Conservation (phyloP, 225 moss, liverwort and hornwort species). For the Pleurozium schreberi region DNA sequence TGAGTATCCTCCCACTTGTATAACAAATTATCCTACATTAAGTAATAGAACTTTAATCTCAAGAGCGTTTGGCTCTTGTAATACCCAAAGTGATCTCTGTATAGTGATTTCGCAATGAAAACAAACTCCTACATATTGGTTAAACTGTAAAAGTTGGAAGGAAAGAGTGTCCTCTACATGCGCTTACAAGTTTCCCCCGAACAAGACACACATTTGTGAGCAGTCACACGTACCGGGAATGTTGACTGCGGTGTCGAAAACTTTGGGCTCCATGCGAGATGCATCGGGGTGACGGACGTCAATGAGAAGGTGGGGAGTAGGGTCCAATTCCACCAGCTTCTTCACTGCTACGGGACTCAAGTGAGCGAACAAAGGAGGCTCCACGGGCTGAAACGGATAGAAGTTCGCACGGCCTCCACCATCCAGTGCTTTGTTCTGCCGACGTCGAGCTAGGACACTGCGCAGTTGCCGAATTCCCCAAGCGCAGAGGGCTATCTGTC, state of each 20-base stretch:
- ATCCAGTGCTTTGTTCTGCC: slow-evolving; percentile 25
- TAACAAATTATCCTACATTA: background rate
- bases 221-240: slow-evolving; percentile 38
- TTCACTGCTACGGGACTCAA: slow-evolving; percentile 60
- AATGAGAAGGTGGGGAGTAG: slow-evolving; percentile 53
- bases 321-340: slow-evolving; percentile 66
- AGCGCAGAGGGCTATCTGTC: slow-evolving; percentile 72
- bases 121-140: background rate
- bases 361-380: slow-evolving; percentile 51
- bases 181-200: background rate
- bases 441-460: slow-evolving; percentile 56
- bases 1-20: background rate
- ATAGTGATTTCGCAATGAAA: background rate
- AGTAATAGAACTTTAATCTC: background rate
- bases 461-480: slow-evolving; percentile 89
- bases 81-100: background rate
- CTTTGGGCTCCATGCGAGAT: slow-evolving; percentile 26
- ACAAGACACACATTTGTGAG: background rate
- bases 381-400: slow-evolving; percentile 45
- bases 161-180: background rate
- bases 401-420: slow-evolving; percentile 20
- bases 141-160: too few relatives aligned
- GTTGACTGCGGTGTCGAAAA: slow-evolving; percentile 40
- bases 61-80: background rate
- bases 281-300: slow-evolving; percentile 63